Conservation (phyloP, 345 rosid genomes). For the Sonneratia caseolaris region DNA sequence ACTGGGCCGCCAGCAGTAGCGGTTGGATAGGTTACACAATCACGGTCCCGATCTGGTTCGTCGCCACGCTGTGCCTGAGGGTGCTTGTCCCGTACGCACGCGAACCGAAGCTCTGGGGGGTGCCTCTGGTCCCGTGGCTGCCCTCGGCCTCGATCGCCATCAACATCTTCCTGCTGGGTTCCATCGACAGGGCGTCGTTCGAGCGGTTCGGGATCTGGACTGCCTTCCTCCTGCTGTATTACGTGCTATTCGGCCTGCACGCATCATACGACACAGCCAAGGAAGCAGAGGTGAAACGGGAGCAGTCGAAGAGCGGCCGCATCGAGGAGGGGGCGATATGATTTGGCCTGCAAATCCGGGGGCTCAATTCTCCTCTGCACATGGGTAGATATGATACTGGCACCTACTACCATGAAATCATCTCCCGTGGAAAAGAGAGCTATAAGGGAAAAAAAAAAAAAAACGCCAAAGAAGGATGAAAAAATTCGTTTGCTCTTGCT, state of each 20-base stretch:
- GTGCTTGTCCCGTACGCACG: slow-evolving; percentile 54
- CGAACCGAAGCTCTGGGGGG: slow-evolving; percentile 72
- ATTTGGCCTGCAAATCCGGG: background rate
- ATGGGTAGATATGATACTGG: background rate
- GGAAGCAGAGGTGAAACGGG: slow-evolving; percentile 27
- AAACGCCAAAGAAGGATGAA: too few species aligned
- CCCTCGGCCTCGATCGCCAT: slow-evolving; percentile 67
- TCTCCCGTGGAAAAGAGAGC: too few species aligned
- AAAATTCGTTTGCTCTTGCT: too few species aligned
- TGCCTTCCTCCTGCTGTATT: slow-evolving; percentile 21
- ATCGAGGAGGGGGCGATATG: background rate
- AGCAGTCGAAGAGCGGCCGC: background rate
- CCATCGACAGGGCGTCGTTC: slow-evolving; percentile 48
- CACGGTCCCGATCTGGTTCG: slow-evolving; percentile 27
- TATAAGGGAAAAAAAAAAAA: too few species aligned
- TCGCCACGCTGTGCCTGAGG: slow-evolving; percentile 15
- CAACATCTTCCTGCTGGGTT: slow-evolving; percentile 72
- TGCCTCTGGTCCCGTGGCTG: slow-evolving; percentile 78
- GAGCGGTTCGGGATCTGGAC: slow-evolving; percentile 56
- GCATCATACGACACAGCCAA: slow-evolving; percentile 24
- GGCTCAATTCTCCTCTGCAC: background rate
- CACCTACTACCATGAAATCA: background rate
- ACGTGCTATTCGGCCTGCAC: slow-evolving; percentile 25
- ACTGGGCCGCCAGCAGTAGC: slow-evolving; percentile 17
- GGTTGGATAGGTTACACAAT: slow-evolving; percentile 30